Percentiles rank a stretch among this genome's conserved stretches.
These are phyloP conservation scores for Solanum microdontum DNA, from an alignment of 257 asterid genomes.

Conservation along the genomic window DNA sequence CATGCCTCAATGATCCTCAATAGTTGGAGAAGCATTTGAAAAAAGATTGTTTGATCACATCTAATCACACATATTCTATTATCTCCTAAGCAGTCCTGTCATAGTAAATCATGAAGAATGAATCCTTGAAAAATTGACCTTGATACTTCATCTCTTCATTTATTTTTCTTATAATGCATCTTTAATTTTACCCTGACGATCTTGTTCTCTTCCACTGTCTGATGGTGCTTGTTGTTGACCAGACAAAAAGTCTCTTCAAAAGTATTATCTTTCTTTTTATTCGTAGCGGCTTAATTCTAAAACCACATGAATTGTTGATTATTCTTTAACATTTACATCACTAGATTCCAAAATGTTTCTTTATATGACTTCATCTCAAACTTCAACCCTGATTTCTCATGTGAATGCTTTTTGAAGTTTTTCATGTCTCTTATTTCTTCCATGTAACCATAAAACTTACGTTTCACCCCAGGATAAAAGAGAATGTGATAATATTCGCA, in stretches of 20 bases:
- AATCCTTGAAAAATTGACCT: slow-evolving; percentile 42
- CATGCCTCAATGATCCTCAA: no score
- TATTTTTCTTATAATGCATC: slow-evolving; percentile 39
- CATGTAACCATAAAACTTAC: slow-evolving; percentile 30
- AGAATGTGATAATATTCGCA: slow-evolving; percentile 24
- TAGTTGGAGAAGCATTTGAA: no score
- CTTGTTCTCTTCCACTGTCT: not conserved
- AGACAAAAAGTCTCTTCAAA: no score
- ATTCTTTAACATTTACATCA: no score
- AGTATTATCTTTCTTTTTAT: no score
- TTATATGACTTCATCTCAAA: no score
- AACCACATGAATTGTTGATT: no score
- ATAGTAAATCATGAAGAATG: slow-evolving; percentile 24
- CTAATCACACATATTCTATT: no score
- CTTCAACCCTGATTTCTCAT: slow-evolving; percentile 2
- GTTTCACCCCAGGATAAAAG: not conserved
- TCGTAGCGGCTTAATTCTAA: no score
- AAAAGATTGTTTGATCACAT: no score
- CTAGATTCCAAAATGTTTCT: no score
- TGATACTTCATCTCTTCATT: slow-evolving; percentile 65
- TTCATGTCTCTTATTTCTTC: slow-evolving; percentile 38
- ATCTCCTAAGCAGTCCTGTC: slow-evolving; percentile 44
- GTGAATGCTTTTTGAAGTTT: slow-evolving; percentile 11
- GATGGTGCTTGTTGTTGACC: no score
- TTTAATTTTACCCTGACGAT: slow-evolving; percentile 29